phyloP scores from a whole-genome alignment of 2,329 filamentous ascomycete species.

The Botrytis fragariae region DNA sequence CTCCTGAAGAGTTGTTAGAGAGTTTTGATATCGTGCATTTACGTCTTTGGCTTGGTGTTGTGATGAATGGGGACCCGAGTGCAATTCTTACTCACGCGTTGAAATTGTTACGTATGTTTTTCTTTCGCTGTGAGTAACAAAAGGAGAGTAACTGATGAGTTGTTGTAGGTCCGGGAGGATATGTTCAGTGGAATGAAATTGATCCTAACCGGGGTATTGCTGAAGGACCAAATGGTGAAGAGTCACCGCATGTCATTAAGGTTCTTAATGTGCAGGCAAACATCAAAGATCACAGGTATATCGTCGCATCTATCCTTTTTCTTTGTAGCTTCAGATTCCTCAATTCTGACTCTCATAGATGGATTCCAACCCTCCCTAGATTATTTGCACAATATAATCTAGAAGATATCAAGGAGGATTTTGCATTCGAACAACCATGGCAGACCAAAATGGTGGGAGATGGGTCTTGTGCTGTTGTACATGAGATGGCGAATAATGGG shows the following conservation, averaged over 20 bases:
- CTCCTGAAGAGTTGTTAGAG: background rate
- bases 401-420: background rate
- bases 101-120: background rate
- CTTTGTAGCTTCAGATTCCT: background rate
- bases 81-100: background rate
- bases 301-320: background rate
- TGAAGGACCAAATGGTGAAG: background rate
- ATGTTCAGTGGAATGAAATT: background rate
- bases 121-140: background rate
- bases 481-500: background rate
- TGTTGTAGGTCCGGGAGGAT: background rate
- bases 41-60: background rate
- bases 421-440: background rate
- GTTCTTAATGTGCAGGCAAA: background rate
- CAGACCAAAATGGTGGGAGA: background rate
- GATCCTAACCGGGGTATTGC: background rate
- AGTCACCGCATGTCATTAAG: background rate
- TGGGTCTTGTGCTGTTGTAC: background rate
- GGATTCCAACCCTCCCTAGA: background rate
- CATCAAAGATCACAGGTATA: background rate
- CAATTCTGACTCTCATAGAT: background rate
- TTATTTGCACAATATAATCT: background rate
- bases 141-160: background rate
- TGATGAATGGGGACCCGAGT: background rate
- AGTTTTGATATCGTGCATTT: background rate